Evolutionary conservation across 208 protist species (phyloP).

Genomic region (Herpetomonas samuelpessoai): DNA sequence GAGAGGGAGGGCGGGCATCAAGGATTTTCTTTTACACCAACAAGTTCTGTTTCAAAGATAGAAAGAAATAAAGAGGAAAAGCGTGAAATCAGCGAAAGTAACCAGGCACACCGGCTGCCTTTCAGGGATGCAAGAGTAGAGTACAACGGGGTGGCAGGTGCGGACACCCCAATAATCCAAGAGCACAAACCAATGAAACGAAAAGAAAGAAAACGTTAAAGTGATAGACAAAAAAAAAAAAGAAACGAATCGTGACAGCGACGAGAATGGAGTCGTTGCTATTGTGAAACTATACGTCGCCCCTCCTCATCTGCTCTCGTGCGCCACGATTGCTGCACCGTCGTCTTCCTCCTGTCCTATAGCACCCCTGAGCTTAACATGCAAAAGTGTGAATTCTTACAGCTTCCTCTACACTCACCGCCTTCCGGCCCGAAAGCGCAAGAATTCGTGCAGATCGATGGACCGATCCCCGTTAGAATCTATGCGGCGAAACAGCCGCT

Average conservation of each 20-base stretch:
- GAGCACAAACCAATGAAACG: constrained; percentile 1
- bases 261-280: too few relatives aligned
- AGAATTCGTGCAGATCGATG: constrained; percentile 78
- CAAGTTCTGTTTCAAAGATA: background rate
- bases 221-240: constrained; percentile 3
- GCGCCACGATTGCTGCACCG: too few relatives aligned
- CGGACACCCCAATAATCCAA: constrained; percentile 5
- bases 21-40: background rate
- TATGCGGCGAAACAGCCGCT: constrained; percentile 57
- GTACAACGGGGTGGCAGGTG: background rate
- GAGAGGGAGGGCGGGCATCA: background rate
- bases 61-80: constrained; percentile 20
- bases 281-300: too few relatives aligned
- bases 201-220: constrained; percentile 10
- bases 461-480: constrained; percentile 37
- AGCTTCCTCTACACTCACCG: too few relatives aligned
- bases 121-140: constrained; percentile 1
- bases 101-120: too few relatives aligned
- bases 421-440: too few relatives aligned
- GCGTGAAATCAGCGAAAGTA: too few relatives aligned
- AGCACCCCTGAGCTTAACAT: too few relatives aligned
- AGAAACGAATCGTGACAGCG: too few relatives aligned
- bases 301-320: too few relatives aligned
- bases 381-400: too few relatives aligned
- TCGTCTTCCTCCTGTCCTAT: too few relatives aligned